A percentile compares a stretch with the other conserved stretches of the same genome.
phyloP scores from a whole-genome alignment of 805 yeast species.

The Hanseniaspora lachancei region DNA sequence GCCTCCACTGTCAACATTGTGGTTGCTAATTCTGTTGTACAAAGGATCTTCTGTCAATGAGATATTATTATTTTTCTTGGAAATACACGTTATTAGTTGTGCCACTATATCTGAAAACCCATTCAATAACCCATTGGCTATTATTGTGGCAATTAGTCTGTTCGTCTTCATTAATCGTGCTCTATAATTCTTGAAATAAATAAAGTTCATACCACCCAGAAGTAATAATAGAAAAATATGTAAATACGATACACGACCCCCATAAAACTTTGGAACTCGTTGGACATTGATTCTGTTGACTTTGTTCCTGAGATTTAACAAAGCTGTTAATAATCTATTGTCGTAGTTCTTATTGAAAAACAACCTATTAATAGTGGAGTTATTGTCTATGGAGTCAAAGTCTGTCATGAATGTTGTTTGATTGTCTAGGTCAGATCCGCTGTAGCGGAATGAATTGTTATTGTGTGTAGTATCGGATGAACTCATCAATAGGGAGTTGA shows the following conservation, averaged over 20 bases:
- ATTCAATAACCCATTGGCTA: conserved; percentile 4
- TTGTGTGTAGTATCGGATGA: neutral
- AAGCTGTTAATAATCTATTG: neutral
- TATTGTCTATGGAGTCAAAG: neutral
- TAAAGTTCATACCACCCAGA: neutral
- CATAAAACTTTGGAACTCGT: neutral
- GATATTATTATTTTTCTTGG: neutral
- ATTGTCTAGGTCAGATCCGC: neutral
- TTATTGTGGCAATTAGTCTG: conserved; percentile 1
- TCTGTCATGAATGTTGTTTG: neutral
- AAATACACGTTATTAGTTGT: neutral
- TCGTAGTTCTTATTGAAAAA: neutral
- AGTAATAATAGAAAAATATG: neutral
- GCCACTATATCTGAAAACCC: conserved; percentile 6
- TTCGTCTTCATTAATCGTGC: neutral
- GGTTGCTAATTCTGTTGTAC: neutral
- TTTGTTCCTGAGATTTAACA: neutral
- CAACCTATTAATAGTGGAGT: conserved; percentile 4
- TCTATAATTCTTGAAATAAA: conserved; percentile 3
- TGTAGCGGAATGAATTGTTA: neutral
- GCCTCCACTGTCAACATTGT: neutral
- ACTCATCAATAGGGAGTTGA: neutral
- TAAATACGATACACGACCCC: neutral
- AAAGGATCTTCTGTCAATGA: neutral
- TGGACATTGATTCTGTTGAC: conserved; percentile 1